Evolutionary conservation across 495 filamentous ascomycete species (phyloP).

Genomic region (Penicillium mononematosum): DNA sequence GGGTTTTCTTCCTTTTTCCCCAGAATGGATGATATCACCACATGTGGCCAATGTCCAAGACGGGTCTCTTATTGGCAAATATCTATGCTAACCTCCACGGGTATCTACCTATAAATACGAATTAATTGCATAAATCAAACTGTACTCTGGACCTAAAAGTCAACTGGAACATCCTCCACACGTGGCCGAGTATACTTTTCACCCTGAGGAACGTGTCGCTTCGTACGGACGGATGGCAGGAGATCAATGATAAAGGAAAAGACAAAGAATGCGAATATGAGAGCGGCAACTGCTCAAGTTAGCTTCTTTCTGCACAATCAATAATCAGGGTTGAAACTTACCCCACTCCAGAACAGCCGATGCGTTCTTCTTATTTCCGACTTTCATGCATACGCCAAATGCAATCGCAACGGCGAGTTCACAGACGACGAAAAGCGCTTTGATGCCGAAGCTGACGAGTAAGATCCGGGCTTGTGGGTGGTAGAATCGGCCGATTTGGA

Average conservation of each 20-base stretch:
- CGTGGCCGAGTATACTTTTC: slow-evolving; percentile 18
- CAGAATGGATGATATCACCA: slow-evolving; percentile 9
- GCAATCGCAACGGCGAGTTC: slow-evolving; percentile 65
- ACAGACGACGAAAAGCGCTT: slow-evolving; percentile 70
- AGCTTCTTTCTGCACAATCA: not conserved
- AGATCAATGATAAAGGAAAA: slow-evolving; percentile 79
- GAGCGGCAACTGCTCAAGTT: slow-evolving; percentile 54
- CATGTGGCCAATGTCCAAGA: slow-evolving; percentile 2
- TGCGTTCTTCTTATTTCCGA: slow-evolving; percentile 34
- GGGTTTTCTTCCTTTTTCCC: no score
- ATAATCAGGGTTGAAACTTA: slow-evolving; percentile 14
- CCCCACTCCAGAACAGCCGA: slow-evolving; percentile 64
- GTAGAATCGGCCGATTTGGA: slow-evolving; percentile 66
- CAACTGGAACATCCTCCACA: not conserved
- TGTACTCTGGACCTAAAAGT: slow-evolving; percentile 1
- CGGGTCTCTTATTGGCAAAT: not conserved
- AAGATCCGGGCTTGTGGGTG: slow-evolving; percentile 60
- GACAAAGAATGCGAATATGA: slow-evolving; percentile 79
- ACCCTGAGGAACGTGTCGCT: slow-evolving; percentile 33
- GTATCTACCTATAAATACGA: no score
- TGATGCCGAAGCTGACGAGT: slow-evolving; percentile 69
- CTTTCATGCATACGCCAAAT: slow-evolving; percentile 39
- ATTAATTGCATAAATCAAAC: not conserved
- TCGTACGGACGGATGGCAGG: slow-evolving; percentile 64
- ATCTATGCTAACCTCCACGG: not conserved